Evolutionary conservation across 148 eudicot species (phyloP).

Genomic region (Rhododendron griersonianum): DNA sequence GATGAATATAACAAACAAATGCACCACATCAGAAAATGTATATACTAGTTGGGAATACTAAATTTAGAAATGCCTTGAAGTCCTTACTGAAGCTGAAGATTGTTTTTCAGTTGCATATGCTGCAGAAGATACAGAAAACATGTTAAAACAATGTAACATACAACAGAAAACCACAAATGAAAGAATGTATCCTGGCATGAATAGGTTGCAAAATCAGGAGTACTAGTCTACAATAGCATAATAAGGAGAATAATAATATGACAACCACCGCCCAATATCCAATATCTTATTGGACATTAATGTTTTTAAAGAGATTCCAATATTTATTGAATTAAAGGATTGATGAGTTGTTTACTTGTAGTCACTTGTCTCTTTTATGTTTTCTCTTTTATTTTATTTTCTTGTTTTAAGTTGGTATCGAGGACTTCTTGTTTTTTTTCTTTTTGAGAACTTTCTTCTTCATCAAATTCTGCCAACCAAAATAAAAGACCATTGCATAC

Average conservation of each 20-base stretch:
- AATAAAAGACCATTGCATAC: not conserved
- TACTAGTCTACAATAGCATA: not conserved
- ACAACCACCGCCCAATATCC: not conserved
- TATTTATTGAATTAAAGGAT: no score
- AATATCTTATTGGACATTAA: not conserved
- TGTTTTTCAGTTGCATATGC: conserved; percentile 54
- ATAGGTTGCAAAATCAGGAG: not conserved
- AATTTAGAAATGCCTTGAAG: conserved; percentile 7
- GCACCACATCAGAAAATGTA: not conserved
- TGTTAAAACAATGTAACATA: not conserved
- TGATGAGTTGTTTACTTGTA: not conserved
- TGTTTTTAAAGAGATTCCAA: not conserved
- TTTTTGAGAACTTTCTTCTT: not conserved
- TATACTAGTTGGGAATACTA: not conserved
- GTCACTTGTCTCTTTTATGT: not conserved
- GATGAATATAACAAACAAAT: conserved; percentile 4
- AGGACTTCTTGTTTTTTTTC: not conserved
- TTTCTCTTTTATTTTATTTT: no score
- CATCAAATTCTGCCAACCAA: not conserved
- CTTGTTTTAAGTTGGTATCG: not conserved
- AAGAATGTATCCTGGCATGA: not conserved
- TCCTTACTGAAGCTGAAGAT: conserved; percentile 44
- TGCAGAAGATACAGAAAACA: conserved; percentile 20
- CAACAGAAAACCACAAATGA: not conserved
- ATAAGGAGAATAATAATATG: not conserved